Evolutionary conservation across 805 yeast genomes (phyloP).

Genomic region (Metschnikowia bowlesiae): DNA sequence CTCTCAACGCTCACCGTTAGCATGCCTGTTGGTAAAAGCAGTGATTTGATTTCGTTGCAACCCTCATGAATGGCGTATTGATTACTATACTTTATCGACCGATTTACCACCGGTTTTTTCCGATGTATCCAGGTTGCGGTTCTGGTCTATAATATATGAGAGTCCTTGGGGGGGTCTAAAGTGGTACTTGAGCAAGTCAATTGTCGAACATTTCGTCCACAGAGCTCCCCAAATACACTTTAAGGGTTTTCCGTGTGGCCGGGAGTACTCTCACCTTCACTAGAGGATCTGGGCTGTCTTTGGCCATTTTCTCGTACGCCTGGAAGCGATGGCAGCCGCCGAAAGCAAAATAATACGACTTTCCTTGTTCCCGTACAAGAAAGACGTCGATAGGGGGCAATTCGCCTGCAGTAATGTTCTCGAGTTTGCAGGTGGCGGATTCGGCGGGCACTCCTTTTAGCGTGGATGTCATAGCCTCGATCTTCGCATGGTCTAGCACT

Average conservation of each 20-base stretch:
- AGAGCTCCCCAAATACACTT: conserved; percentile 67
- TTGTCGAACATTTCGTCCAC: conserved; percentile 46
- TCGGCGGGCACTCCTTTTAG: conserved; percentile 60
- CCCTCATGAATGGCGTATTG: too few relatives aligned
- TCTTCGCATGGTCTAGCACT: conserved; percentile 68
- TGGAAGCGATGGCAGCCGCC: conserved; percentile 91
- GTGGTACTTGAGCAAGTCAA: neutral
- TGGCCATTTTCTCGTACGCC: conserved; percentile 62
- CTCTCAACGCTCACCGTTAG: conserved; percentile 15
- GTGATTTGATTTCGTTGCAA: too few relatives aligned
- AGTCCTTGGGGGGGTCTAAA: too few relatives aligned
- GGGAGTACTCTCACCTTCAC: conserved; percentile 75
- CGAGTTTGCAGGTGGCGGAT: conserved; percentile 54
- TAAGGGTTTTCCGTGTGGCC: conserved; percentile 64
- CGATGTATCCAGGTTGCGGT: too few relatives aligned
- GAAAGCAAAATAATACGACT: conserved; percentile 68
- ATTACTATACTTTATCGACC: too few relatives aligned
- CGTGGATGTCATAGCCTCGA: conserved; percentile 74
- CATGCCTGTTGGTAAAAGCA: too few relatives aligned
- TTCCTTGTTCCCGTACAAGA: conserved; percentile 59
- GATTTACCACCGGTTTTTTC: too few relatives aligned
- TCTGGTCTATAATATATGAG: neutral
- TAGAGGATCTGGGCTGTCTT: conserved; percentile 26
- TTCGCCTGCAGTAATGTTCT: conserved; percentile 53
- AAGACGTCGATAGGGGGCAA: conserved; percentile 82